These are phyloP conservation scores for Ocimum tenuiflorum DNA, from an alignment of 257 asterid species.

Conservation along the genomic window DNA sequence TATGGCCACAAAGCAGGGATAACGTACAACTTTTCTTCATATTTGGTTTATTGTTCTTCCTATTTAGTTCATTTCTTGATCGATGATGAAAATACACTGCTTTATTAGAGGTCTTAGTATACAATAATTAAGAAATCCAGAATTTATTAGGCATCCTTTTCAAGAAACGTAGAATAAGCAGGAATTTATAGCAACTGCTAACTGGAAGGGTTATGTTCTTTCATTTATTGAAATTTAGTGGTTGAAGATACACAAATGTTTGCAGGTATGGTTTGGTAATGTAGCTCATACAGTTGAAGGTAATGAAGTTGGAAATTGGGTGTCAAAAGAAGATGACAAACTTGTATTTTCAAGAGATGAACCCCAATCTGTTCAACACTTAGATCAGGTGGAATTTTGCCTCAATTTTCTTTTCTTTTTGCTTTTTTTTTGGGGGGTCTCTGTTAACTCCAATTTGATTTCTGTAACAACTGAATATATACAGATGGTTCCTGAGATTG, in stretches of 20 bases:
- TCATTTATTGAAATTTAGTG: background rate
- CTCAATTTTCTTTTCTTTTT: background rate
- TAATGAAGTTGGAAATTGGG: slow-evolving; percentile 20
- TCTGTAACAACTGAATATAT: slow-evolving; percentile 3
- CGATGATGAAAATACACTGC: too few relatives aligned
- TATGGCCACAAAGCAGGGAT: too few relatives aligned
- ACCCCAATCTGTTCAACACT: slow-evolving; percentile 29
- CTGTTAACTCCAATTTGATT: slow-evolving; percentile 2
- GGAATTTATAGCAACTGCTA: background rate
- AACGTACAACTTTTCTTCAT: too few relatives aligned
- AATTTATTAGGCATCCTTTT: background rate
- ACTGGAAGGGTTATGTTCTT: background rate
- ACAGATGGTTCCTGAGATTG: slow-evolving; percentile 51
- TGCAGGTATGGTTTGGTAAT: slow-evolving; percentile 51
- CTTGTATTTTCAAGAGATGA: slow-evolving; percentile 31
- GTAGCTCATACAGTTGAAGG: slow-evolving; percentile 21
- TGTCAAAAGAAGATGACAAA: slow-evolving; percentile 32
- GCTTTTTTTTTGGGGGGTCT: background rate
- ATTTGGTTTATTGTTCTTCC: too few relatives aligned
- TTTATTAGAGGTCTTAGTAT: too few relatives aligned
- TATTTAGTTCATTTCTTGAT: too few relatives aligned
- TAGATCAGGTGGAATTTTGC: slow-evolving; percentile 43
- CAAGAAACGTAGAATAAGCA: background rate
- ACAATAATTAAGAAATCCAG: background rate
- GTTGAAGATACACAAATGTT: background rate